Evolutionary conservation across 2,329 filamentous ascomycete species (phyloP), one percentile per base, ranked within the genome.

Genomic region (Pyrenochaeta sp.): DNA sequence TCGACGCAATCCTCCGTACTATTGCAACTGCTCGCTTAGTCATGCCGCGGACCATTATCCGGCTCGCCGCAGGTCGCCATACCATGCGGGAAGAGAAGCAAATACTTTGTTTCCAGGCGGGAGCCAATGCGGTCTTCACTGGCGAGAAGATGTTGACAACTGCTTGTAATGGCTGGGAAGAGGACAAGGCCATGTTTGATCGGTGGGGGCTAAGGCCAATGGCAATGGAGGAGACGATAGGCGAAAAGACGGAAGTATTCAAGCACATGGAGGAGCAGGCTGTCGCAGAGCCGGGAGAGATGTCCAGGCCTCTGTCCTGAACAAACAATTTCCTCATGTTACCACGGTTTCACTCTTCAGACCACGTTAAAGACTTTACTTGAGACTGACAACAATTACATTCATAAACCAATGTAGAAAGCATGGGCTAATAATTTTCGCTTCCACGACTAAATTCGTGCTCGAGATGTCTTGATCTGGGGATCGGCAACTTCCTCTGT

Each of bases 121-220:
- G 91, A 10, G 91, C 91, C 1, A 96, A 96, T 61, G 91, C 91
- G n/a, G 87, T 96, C 22, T 96, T 96, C 67, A 96, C 91, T 0
- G 91, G 91, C 7, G 91, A 96, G 76, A 96, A 93, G 80, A 96
- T 96, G 91, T 71, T 96, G 73, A 96, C 91, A 4, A 96, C 91
- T 0, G 89, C 91, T 44, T 95, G 90, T 68, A 92, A 90, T 58
- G 89, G 90, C 20, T 96, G 89, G 89, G 90, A 94, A 51, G 89
- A 95, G 72, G 91, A 96, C 63, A 85, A 83, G 51, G 84, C 77
- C 28, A 89, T 96, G 84, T 95, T 96, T 74, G 82, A 85, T 2
- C 81, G 84, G 37, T 96, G 90, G 88, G 91, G 91, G 0, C 74
- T 94, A 45, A 79, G 83, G 63, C 88, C 90, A 1, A 96, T 96